These are phyloP conservation scores for Juglanconis juglandina DNA, from an alignment of 2,329 filamentous ascomycete genomes.

Conservation along the genomic window DNA sequence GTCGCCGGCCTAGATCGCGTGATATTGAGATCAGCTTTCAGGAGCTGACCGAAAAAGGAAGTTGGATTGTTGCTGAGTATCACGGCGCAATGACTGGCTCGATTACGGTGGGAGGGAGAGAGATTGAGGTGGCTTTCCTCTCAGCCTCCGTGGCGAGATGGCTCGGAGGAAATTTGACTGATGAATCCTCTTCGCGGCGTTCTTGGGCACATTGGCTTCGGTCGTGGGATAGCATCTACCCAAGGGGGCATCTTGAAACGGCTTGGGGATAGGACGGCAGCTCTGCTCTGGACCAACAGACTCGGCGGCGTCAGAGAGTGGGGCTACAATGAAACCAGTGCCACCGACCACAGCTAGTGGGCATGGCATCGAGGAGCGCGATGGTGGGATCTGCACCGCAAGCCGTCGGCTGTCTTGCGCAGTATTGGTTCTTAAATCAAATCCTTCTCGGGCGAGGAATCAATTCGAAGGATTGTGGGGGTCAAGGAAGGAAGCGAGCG, in stretches of 20 bases:
- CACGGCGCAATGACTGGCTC: not conserved
- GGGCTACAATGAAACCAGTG: not conserved
- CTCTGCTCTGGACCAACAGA: not conserved
- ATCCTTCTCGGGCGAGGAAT: not conserved
- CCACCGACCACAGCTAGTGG: not conserved
- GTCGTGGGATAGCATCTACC: too few relatives aligned
- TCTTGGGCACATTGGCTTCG: too few relatives aligned
- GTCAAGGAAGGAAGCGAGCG: not conserved
- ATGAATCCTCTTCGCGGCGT: not conserved
- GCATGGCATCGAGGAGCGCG: not conserved
- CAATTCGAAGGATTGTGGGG: not conserved
- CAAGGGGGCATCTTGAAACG: not conserved
- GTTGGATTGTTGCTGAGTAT: not conserved
- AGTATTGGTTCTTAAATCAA: not conserved
- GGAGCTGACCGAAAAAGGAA: constrained; percentile 1
- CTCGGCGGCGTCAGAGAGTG: not conserved
- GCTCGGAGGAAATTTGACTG: not conserved
- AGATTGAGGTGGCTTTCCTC: not conserved
- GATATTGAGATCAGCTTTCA: not conserved
- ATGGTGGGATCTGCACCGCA: not conserved
- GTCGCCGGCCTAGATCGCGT: not conserved
- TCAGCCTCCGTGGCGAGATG: not conserved
- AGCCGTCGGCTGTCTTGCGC: not conserved
- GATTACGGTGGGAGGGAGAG: not conserved
- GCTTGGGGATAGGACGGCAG: not conserved